Evolutionary conservation across 306 rosid genomes (phyloP).

Genomic region (Inga laurina): DNA sequence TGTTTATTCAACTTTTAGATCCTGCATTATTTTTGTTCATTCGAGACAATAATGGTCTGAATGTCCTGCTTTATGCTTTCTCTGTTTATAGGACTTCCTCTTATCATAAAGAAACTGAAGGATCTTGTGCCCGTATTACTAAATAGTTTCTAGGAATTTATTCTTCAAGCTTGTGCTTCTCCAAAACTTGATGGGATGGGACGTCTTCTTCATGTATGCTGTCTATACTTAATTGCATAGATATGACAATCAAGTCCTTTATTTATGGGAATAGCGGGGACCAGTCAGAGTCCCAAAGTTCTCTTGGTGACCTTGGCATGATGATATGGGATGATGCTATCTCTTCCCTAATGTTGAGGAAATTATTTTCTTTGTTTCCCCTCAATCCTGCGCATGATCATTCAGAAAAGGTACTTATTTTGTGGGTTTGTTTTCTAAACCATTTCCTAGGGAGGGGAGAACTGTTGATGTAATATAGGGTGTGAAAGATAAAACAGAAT

Average conservation of each 20-base stretch:
- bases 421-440: conserved; percentile 8
- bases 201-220: conserved; percentile 71
- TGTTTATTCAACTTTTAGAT: conserved; percentile 14
- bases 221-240: conserved; percentile 65
- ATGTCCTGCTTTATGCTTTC: conserved; percentile 33
- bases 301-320: conserved; percentile 41
- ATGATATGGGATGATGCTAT: conserved; percentile 48
- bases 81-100: conserved; percentile 54
- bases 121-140: conserved; percentile 67
- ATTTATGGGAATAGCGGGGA: conserved; percentile 43
- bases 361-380: conserved; percentile 64
- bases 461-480: conserved; percentile 8
- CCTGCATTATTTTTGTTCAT: neutral
- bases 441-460: conserved; percentile 14
- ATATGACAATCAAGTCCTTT: conserved; percentile 59
- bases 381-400: conserved; percentile 47
- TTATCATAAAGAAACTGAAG: conserved; percentile 54
- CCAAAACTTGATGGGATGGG: conserved; percentile 54
- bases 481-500: conserved; percentile 14
- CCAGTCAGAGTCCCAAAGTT: conserved; percentile 42
- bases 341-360: conserved; percentile 61
- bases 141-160: conserved; percentile 74
- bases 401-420: conserved; percentile 59
- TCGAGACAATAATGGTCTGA: conserved; percentile 27
- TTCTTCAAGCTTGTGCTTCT: conserved; percentile 42